These are phyloP conservation scores for Talaromyces trachyspermus DNA, from an alignment of 495 filamentous ascomycete species.

Conservation along the genomic window DNA sequence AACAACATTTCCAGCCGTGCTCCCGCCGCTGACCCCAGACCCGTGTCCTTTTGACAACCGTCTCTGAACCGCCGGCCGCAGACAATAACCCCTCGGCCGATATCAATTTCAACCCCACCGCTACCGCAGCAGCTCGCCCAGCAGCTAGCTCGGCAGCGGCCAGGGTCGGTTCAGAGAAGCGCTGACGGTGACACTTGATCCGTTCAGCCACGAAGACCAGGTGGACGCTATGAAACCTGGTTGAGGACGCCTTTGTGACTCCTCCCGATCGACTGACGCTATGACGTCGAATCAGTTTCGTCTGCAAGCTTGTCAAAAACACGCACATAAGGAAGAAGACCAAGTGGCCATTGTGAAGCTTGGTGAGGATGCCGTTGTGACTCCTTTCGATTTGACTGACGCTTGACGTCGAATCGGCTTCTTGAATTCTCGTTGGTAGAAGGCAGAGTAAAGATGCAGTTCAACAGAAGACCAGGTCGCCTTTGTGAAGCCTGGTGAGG, in stretches of 20 bases:
- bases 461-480: not conserved
- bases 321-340: not conserved
- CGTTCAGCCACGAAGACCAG: not conserved
- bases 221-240: not conserved
- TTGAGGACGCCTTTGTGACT: slow-evolving; percentile 1
- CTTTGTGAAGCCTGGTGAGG: not conserved
- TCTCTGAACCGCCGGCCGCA: not conserved
- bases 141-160: not conserved
- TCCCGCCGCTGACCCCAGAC: not conserved
- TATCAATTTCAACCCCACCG: not conserved
- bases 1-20: not conserved
- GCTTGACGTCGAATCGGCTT: not conserved
- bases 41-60: not conserved
- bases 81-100: not conserved
- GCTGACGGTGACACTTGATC: not conserved
- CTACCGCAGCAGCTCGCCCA: not conserved
- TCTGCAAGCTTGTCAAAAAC: not conserved
- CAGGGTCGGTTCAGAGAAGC: not conserved
- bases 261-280: not conserved
- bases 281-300: not conserved
- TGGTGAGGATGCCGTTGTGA: slow-evolving; percentile 6
- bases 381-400: not conserved
- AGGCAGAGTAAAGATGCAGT: not conserved
- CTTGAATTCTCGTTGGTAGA: not conserved
- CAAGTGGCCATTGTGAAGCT: slow-evolving; percentile 4